Conservation (phyloP, 2,329 filamentous ascomycete species). For the Alternaria sp. region DNA sequence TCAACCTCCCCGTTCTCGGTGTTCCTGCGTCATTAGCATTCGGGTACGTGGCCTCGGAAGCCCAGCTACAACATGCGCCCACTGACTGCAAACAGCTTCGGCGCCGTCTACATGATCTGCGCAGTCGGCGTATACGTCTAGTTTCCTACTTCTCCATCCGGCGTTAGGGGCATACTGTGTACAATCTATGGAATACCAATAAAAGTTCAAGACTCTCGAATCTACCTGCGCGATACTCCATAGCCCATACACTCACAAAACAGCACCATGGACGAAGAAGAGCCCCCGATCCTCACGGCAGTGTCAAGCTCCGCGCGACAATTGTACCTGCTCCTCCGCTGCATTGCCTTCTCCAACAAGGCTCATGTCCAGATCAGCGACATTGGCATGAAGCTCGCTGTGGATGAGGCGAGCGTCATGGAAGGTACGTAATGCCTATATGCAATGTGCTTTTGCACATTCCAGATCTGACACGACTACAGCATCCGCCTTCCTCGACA, state of each 20-base stretch:
- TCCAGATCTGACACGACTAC: slow-evolving; percentile 9
- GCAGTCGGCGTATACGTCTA: slow-evolving; percentile 98
- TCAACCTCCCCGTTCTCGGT: slow-evolving; percentile 78
- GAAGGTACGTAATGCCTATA: slow-evolving; percentile 66
- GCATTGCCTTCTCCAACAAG: slow-evolving; percentile 66
- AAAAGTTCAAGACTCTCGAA: slow-evolving; percentile 34
- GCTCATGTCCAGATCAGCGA: slow-evolving; percentile 78
- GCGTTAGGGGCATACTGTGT: slow-evolving; percentile 37
- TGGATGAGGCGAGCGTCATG: slow-evolving; percentile 87
- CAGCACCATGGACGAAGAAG: slow-evolving; percentile 37
- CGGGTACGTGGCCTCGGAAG: slow-evolving; percentile 68
- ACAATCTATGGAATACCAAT: slow-evolving; percentile 50
- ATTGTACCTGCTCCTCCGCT: slow-evolving; percentile 69
- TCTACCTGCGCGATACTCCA: slow-evolving; percentile 4
- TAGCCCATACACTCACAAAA: background rate
- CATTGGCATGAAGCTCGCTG: slow-evolving; percentile 85
- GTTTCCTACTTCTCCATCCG: slow-evolving; percentile 37
- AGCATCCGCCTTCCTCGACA: slow-evolving; percentile 85
- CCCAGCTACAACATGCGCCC: background rate
- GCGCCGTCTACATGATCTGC: slow-evolving; percentile 98
- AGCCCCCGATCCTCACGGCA: slow-evolving; percentile 70
- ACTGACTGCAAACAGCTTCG: slow-evolving; percentile 67
- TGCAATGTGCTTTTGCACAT: background rate
- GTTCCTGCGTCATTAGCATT: slow-evolving; percentile 87
- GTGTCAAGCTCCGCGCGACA: slow-evolving; percentile 80